phyloP scores from a whole-genome alignment of 1,139 yeast species.

The Taphrina communis region DNA sequence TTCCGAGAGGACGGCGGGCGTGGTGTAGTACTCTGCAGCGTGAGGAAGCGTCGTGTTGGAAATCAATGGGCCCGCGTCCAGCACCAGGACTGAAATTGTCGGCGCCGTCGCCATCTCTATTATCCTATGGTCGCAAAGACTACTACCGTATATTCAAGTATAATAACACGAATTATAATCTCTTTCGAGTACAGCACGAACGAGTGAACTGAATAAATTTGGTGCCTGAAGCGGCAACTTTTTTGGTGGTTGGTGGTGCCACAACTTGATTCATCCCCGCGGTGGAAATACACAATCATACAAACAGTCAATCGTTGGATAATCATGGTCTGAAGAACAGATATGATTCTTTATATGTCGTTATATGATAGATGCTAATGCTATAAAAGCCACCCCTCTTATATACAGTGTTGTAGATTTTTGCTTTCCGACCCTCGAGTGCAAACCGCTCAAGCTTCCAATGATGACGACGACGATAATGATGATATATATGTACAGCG shows the following conservation, averaged over 20 bases:
- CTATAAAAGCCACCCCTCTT: not conserved
- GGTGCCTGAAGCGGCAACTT: constrained; percentile 20
- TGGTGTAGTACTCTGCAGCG: constrained; percentile 75
- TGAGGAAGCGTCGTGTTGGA: constrained; percentile 59
- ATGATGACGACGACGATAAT: not conserved
- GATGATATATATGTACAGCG: constrained; percentile 1
- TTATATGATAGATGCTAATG: not conserved
- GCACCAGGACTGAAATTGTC: constrained; percentile 58
- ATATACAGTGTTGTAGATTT: not conserved
- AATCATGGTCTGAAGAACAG: too few relatives aligned
- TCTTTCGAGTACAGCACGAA: not conserved
- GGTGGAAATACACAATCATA: not conserved
- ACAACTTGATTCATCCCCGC: not conserved
- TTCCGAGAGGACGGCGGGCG: constrained; percentile 89
- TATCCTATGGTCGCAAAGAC: not conserved
- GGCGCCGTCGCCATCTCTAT: constrained; percentile 10
- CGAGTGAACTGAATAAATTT: not conserved
- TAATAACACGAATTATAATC: too few relatives aligned
- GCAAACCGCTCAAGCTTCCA: constrained; percentile 10
- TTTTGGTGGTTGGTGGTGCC: not conserved
- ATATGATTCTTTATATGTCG: too few relatives aligned
- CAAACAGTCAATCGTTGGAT: too few relatives aligned
- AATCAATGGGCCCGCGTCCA: constrained; percentile 94
- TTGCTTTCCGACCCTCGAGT: not conserved
- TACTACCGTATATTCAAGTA: not conserved